Evolutionary conservation across 2,329 filamentous ascomycete genomes (phyloP).

Genomic region (Plenodomus lindquistii): DNA sequence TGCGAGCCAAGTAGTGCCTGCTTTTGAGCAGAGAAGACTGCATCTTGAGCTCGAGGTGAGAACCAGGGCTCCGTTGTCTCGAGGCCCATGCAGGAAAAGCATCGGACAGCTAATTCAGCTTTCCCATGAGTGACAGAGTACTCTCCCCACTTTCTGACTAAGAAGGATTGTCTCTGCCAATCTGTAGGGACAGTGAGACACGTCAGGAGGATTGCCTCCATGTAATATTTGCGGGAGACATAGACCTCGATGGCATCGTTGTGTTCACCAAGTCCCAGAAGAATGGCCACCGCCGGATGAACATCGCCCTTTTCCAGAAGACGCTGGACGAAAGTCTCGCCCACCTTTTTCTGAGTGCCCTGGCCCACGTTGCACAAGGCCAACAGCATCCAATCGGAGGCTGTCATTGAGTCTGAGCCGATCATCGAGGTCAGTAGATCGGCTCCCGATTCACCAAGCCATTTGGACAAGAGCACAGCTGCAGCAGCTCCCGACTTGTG

Average conservation of each 20-base stretch:
- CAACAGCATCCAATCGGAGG: constrained; percentile 95
- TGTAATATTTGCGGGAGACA: constrained; percentile 83
- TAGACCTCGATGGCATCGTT: constrained; percentile 98
- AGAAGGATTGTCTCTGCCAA: constrained; percentile 86
- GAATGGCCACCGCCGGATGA: constrained; percentile 88
- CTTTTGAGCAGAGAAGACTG: constrained; percentile 60
- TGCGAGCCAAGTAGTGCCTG: constrained; percentile 55
- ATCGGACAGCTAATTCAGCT: constrained; percentile 87
- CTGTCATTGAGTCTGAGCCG: constrained; percentile 81
- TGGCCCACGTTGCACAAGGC: constrained; percentile 84
- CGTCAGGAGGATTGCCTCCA: constrained; percentile 90
- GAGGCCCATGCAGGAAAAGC: constrained; percentile 86
- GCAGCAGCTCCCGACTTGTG: constrained; percentile 75
- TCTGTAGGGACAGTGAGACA: constrained; percentile 81
- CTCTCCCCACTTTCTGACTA: constrained; percentile 94
- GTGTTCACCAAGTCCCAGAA: constrained; percentile 88
- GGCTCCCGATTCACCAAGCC: constrained; percentile 83
- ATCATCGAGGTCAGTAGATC: constrained; percentile 79
- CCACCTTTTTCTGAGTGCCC: constrained; percentile 82
- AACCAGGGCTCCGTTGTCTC: constrained; percentile 87
- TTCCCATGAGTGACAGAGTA: constrained; percentile 84
- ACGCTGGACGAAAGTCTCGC: constrained; percentile 86
- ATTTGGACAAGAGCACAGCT: constrained; percentile 84
- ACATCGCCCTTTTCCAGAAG: constrained; percentile 87
- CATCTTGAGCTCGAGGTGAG: constrained; percentile 75